These are phyloP conservation scores for Phytophthora meadii DNA, from an alignment of 352 stramenopile genomes.

Conservation along the genomic window DNA sequence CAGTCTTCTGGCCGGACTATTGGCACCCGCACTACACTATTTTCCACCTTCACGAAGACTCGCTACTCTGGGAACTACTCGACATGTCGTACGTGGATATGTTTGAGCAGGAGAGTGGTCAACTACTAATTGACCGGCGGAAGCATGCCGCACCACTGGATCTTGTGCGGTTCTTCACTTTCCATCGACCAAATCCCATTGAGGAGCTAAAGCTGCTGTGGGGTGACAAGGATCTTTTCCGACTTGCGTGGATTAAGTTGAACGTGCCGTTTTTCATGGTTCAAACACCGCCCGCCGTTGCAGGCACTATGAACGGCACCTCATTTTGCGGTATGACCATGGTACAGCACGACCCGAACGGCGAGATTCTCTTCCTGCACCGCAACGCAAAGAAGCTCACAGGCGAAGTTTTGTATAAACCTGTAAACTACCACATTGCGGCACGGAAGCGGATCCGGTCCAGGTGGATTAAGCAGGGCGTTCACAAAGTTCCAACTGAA, in stretches of 20 bases:
- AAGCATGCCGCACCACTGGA: conserved; percentile 22
- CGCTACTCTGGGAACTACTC: conserved; percentile 63
- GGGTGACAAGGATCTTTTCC: conserved; percentile 71
- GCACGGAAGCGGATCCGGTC: conserved; percentile 28
- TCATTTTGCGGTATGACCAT: conserved; percentile 48
- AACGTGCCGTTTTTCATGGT: conserved; percentile 59
- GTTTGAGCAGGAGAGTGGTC: conserved; percentile 45
- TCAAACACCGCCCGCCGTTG: conserved; percentile 43
- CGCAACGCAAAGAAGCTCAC: conserved; percentile 59
- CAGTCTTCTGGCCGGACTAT: conserved; percentile 73
- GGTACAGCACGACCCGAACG: conserved; percentile 42
- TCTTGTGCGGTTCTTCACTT: conserved; percentile 48
- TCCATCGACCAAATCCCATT: conserved; percentile 46
- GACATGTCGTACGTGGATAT: conserved; percentile 55
- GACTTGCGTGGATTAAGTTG: conserved; percentile 62
- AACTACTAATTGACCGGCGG: conserved; percentile 28
- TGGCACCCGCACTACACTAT: conserved; percentile 64
- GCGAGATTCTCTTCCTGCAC: conserved; percentile 56
- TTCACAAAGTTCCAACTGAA: conserved; percentile 20
- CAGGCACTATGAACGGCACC: conserved; percentile 33
- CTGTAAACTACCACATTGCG: conserved; percentile 30
- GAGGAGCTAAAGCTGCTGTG: conserved; percentile 46
- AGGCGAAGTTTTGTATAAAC: conserved; percentile 29
- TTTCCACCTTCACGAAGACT: conserved; percentile 60
- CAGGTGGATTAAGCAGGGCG: conserved; percentile 28